Percentiles rank a stretch among this genome's conserved stretches.
phyloP scores from a whole-genome alignment of 1,284 basidiomycete species.

The Takashimella tepidaria region DNA sequence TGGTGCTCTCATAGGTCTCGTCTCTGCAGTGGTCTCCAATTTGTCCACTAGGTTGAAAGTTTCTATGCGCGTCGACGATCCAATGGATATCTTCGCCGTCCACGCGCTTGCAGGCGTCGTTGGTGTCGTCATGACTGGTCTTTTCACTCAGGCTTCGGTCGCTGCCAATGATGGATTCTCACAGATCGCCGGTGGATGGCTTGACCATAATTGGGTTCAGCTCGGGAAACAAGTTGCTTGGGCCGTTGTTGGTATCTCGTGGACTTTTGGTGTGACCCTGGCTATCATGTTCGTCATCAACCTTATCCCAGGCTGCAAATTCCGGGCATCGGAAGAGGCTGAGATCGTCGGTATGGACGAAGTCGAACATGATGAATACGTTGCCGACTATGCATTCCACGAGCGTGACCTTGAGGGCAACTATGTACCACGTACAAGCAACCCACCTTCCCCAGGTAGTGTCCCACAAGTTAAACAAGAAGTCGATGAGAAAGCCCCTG shows the following conservation, averaged over 20 bases:
- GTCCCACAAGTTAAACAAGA: too few relatives aligned
- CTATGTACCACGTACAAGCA: constrained; percentile 11
- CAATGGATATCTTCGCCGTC: constrained; percentile 74
- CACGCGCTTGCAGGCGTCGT: constrained; percentile 87
- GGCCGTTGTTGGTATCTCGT: constrained; percentile 61
- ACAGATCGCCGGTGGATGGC: constrained; percentile 63
- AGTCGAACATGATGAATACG: constrained; percentile 47
- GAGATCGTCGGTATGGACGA: constrained; percentile 81
- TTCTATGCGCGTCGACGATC: constrained; percentile 46
- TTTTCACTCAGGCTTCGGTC: constrained; percentile 72
- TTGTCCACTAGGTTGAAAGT: constrained; percentile 75
- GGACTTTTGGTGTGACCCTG: constrained; percentile 53
- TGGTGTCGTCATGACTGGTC: constrained; percentile 60
- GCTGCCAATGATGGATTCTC: constrained; percentile 61
- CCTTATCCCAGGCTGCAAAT: constrained; percentile 67
- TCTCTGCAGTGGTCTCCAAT: constrained; percentile 73
- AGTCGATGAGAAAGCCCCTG: background rate
- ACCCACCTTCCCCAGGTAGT: background rate
- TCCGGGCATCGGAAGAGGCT: constrained; percentile 67
- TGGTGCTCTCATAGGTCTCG: constrained; percentile 65
- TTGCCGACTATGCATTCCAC: constrained; percentile 48
- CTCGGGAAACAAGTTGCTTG: constrained; percentile 81
- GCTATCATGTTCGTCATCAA: constrained; percentile 58
- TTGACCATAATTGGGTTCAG: constrained; percentile 66
- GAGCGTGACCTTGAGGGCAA: constrained; percentile 45